Evolutionary conservation across 768 basidiomycete species (phyloP).

Genomic region (Sarcodon aspratus): DNA sequence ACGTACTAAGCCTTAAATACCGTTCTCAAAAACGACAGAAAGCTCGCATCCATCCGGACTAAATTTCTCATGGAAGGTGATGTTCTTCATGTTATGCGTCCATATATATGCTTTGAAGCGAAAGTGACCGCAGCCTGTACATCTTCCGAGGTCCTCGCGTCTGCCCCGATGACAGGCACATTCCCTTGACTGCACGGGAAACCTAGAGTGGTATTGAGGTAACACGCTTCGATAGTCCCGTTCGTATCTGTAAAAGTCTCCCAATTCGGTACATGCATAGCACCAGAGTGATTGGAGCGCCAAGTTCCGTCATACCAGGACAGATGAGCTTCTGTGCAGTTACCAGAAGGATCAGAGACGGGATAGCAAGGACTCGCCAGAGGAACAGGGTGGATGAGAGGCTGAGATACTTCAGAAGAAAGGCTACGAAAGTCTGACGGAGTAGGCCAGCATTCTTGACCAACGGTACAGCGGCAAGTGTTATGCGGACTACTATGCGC

Average conservation of each 20-base stretch:
- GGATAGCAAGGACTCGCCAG: constrained; percentile 32
- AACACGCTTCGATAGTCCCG: constrained; percentile 40
- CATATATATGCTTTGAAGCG: constrained; percentile 23
- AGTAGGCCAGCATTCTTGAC: constrained; percentile 29
- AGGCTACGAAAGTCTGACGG: constrained; percentile 20
- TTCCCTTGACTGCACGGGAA: constrained; percentile 31
- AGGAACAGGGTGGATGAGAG: constrained; percentile 29
- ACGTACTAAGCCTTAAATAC: constrained; percentile 5
- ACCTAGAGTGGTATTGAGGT: constrained; percentile 29
- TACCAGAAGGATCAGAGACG: constrained; percentile 18
- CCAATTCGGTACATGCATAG: constrained; percentile 23
- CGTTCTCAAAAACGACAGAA: constrained; percentile 9
- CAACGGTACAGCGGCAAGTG: background rate
- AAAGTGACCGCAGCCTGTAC: constrained; percentile 29
- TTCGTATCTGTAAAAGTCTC: constrained; percentile 26
- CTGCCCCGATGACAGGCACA: constrained; percentile 28
- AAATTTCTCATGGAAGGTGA: constrained; percentile 20
- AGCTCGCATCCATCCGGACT: constrained; percentile 18
- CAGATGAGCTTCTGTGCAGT: constrained; percentile 22
- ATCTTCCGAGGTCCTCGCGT: constrained; percentile 25
- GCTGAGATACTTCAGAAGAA: constrained; percentile 27
- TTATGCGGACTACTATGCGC: too few relatives aligned
- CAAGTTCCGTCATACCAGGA: constrained; percentile 24
- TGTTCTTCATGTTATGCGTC: constrained; percentile 29
- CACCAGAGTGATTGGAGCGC: constrained; percentile 29